A percentile compares a stretch with the other conserved stretches of the same genome.
phyloP scores from a whole-genome alignment of 495 filamentous ascomycete species.

The Lasiosphaeriaceae sp. region DNA sequence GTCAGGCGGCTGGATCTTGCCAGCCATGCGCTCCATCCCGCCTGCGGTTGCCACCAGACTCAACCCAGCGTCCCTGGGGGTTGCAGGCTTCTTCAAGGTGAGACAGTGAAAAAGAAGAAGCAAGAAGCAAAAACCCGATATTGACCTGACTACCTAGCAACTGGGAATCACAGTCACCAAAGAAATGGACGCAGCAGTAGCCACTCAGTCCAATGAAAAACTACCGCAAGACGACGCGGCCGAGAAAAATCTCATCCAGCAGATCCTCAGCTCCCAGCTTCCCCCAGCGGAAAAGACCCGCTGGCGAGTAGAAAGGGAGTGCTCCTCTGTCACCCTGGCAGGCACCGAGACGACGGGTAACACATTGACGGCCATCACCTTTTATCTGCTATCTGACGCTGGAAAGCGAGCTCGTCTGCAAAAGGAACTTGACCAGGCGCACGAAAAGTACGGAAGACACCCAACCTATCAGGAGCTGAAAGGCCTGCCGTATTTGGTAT shows the following conservation, averaged over 20 bases:
- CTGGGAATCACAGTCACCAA: not conserved
- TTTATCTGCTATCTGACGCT: constrained; percentile 29
- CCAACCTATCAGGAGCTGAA: constrained; percentile 20
- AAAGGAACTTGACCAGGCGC: constrained; percentile 24
- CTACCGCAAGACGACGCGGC: not conserved
- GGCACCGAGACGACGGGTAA: constrained; percentile 36
- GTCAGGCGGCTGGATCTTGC: not conserved
- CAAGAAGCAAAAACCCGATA: too few species aligned
- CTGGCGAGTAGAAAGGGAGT: constrained; percentile 24
- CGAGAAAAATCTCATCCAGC: constrained; percentile 21
- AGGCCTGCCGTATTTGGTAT: constrained; percentile 28
- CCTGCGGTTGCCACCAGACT: not conserved
- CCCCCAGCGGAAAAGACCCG: constrained; percentile 25
- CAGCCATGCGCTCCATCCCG: not conserved
- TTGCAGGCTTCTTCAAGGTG: constrained; percentile 10
- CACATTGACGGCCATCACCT: constrained; percentile 26
- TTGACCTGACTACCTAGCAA: too few species aligned
- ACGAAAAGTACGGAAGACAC: constrained; percentile 12
- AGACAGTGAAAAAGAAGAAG: not conserved
- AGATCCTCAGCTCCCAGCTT: constrained; percentile 28
- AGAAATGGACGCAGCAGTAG: not conserved
- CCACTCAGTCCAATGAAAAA: not conserved
- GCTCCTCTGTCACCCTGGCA: constrained; percentile 23
- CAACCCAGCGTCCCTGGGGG: constrained; percentile 7
- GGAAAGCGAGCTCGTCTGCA: constrained; percentile 19